These are phyloP conservation scores for Globisporangium canariense DNA, from an alignment of 352 stramenopile species.

Conservation along the genomic window DNA sequence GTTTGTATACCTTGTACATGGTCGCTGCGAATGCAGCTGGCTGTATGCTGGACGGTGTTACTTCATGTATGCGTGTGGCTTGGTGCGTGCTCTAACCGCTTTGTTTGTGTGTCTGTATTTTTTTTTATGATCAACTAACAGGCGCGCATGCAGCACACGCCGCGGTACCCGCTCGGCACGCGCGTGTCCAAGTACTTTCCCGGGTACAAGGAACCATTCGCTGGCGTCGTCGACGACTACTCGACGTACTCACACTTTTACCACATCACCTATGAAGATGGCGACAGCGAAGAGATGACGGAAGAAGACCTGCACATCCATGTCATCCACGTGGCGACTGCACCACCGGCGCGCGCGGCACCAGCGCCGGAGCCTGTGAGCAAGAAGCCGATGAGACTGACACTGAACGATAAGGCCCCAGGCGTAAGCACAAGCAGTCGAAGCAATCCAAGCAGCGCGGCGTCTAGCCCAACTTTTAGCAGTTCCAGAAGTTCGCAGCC, in stretches of 20 bases:
- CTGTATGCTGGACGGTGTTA: not conserved
- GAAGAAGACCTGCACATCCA: slow-evolving; percentile 60
- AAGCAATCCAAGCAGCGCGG: not conserved
- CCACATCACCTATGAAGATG: slow-evolving; percentile 75
- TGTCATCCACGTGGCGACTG: slow-evolving; percentile 22
- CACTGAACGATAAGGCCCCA: slow-evolving; percentile 42
- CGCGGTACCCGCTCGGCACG: slow-evolving; percentile 57
- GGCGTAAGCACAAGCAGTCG: slow-evolving; percentile 10
- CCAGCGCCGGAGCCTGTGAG: slow-evolving; percentile 19
- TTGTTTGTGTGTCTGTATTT: not conserved
- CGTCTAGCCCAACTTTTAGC: not conserved
- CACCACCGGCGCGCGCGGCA: not conserved
- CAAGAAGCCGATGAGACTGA: slow-evolving; percentile 33
- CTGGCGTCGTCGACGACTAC: slow-evolving; percentile 56
- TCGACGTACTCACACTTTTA: slow-evolving; percentile 55
- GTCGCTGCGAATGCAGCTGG: not conserved
- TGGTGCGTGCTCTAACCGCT: not conserved
- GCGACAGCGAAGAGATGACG: slow-evolving; percentile 81
- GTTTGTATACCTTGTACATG: not conserved
- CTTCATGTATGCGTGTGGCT: not conserved
- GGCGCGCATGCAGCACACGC: slow-evolving; percentile 44
- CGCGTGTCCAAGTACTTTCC: slow-evolving; percentile 69
- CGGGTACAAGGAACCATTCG: slow-evolving; percentile 54
- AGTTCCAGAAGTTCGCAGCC: not conserved
- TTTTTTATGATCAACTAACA: slow-evolving; percentile 11